These are phyloP conservation scores for Arabidopsis thaliana DNA, from an alignment of 345 rosid species.

Conservation along the genomic window DNA sequence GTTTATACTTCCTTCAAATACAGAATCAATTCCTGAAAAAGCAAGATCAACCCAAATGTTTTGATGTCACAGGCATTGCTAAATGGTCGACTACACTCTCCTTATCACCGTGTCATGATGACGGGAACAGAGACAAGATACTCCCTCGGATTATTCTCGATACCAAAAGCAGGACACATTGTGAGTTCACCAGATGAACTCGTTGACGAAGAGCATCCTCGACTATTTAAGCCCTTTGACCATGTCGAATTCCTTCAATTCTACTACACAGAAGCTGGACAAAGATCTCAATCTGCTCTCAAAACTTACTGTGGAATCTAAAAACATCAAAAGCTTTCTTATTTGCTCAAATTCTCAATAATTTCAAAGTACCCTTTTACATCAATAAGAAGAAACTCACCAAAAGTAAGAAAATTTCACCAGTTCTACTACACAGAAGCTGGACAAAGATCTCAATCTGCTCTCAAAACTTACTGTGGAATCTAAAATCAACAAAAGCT, in stretches of 20 bases:
- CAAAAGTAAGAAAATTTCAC: background rate
- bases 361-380: background rate
- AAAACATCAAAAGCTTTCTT: background rate
- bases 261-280: conserved; percentile 53
- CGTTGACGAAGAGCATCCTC: conserved; percentile 59
- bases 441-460: conserved; percentile 50
- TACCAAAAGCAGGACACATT: conserved; percentile 54
- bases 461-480: conserved; percentile 58
- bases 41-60: conserved; percentile 4
- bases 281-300: conserved; percentile 49
- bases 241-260: conserved; percentile 56
- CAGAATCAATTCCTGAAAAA: conserved; percentile 13
- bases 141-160: conserved; percentile 62
- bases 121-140: conserved; percentile 61
- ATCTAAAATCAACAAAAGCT: conserved; percentile 4
- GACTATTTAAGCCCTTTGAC: conserved; percentile 63
- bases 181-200: conserved; percentile 61
- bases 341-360: background rate
- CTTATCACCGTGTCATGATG: conserved; percentile 77
- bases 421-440: conserved; percentile 50
- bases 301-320: conserved; percentile 54
- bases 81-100: conserved; percentile 65
- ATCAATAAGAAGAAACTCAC: background rate
- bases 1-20: background rate
- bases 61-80: conserved; percentile 59